phyloP scores from a whole-genome alignment of 2,329 filamentous ascomycete species.

The Apiospora aurea region DNA sequence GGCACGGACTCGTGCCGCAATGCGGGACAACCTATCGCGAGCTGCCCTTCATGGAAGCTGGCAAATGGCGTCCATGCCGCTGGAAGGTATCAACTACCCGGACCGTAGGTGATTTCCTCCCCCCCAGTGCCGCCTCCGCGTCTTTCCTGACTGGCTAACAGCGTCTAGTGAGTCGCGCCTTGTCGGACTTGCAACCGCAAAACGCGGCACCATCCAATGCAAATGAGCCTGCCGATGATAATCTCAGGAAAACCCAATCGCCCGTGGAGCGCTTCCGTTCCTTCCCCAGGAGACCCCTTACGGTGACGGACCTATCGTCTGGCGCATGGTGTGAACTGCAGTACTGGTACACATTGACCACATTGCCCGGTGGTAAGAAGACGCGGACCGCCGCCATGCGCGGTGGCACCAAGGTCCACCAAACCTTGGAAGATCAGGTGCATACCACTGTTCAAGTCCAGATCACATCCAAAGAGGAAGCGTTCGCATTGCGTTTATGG shows the following conservation, averaged over 20 bases:
- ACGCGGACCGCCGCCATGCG: constrained; percentile 84
- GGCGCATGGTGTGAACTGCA: constrained; percentile 97
- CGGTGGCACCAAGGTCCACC: constrained; percentile 79
- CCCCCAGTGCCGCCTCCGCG: background rate
- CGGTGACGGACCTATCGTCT: constrained; percentile 86
- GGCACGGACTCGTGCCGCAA: constrained; percentile 24
- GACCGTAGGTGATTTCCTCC: constrained; percentile 54
- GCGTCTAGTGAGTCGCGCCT: constrained; percentile 65
- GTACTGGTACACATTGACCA: constrained; percentile 85
- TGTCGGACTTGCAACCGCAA: constrained; percentile 35
- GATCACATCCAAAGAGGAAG: constrained; percentile 78
- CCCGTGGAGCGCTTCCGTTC: constrained; percentile 82
- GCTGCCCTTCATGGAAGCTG: background rate
- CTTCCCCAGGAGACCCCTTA: constrained; percentile 78
- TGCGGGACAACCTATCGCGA: background rate
- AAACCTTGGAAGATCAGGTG: constrained; percentile 84
- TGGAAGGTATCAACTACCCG: constrained; percentile 52
- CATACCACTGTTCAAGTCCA: constrained; percentile 79
- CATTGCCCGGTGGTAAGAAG: constrained; percentile 74
- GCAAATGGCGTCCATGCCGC: constrained; percentile 24
- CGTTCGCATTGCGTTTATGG: constrained; percentile 84
- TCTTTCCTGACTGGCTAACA: constrained; percentile 66
- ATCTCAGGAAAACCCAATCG: constrained; percentile 47
- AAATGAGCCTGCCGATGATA: constrained; percentile 26
- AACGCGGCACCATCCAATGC: constrained; percentile 25